Base-by-base conservation (phyloP, 768 basidiomycete genomes). In the Mycena indigotica region DNA sequence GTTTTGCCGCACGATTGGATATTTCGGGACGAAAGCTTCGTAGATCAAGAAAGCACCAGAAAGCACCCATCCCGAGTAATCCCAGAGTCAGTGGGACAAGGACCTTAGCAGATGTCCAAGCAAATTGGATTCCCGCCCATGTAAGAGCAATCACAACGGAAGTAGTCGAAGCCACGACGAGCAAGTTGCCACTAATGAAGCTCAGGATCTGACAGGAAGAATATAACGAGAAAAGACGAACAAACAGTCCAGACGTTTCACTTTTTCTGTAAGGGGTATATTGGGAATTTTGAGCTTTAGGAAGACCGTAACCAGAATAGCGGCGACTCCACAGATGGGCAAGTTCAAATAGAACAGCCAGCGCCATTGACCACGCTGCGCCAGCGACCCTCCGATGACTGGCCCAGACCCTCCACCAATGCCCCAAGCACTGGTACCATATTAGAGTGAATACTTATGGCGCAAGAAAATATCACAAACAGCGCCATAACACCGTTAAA, bases 81-180 rank as follows among this genome's bases (percentile, higher is more conserved):
- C 83, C 83, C 21, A 82, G 40, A 23, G 76, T 58, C 3, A 84
- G 67, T 0, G 81, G 79, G 2, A 71, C 70, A 24, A 84, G 67
- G 15, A 81, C 73, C 3, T 58, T 63, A n/a, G 64, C 67, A 0
- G 75, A 76, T 10, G 56, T 61, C 82, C 83, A 84, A 0, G 75
- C 55, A 53, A 74, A 77, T 0, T 64, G 61, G 30, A 75, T 66
- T 1, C 83, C 81, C 12, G 75, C 82, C 75, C 77, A 81, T 2
- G 78, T 82, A 13, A 84, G 65, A 0, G 67, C 79, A 46, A 82
- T 68, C 40, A 76, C 73, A 19, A 58, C 62, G 13, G 70, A 58
- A 15, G 66, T 65, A 1, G 77, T 72, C 16, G 73, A 70, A 2
- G 70, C 62, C 28, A 80, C 72, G 21, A 81, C 62, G 4, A 80